Percentiles rank a stretch among this genome's conserved stretches.
Evolutionary conservation across 305 asterid species (phyloP).

Genomic region (Caryopteris hybrid): DNA sequence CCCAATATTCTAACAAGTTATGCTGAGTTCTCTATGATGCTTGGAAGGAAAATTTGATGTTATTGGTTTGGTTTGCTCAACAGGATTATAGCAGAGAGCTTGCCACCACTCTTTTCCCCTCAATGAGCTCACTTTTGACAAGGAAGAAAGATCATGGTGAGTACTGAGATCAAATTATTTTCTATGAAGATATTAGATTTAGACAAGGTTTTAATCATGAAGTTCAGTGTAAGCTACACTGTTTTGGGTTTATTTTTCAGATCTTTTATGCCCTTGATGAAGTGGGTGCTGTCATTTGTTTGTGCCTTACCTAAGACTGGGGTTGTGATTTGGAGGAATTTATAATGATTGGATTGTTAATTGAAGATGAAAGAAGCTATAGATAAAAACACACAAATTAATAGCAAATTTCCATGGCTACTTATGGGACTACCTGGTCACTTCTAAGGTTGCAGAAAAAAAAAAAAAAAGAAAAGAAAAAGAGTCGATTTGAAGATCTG

Average conservation of each 20-base stretch:
- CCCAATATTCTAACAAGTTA: neutral
- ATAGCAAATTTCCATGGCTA: neutral
- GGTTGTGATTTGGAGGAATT: neutral
- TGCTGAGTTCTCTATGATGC: neutral
- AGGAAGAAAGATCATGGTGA: constrained; percentile 95
- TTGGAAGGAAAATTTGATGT: neutral
- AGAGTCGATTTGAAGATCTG: neutral
- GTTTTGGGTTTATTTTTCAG: neutral
- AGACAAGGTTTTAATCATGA: neutral
- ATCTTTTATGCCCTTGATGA: neutral
- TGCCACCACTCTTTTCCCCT: constrained; percentile 75
- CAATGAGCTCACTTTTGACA: constrained; percentile 54
- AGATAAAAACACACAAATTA: neutral
- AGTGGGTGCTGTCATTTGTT: neutral
- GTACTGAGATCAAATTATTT: constrained; percentile 5
- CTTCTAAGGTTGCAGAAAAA: neutral
- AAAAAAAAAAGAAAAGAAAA: too few species aligned
- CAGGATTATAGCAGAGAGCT: constrained; percentile 95
- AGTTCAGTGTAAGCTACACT: constrained; percentile 2
- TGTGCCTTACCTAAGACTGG: neutral
- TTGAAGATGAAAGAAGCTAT: neutral
- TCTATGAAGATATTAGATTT: neutral
- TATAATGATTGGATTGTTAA: neutral
- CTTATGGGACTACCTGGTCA: neutral
- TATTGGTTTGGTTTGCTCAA: constrained; percentile 11